phyloP scores from a whole-genome alignment of 2,329 filamentous ascomycete genomes.

The Atkinsonella hypoxylon region DNA sequence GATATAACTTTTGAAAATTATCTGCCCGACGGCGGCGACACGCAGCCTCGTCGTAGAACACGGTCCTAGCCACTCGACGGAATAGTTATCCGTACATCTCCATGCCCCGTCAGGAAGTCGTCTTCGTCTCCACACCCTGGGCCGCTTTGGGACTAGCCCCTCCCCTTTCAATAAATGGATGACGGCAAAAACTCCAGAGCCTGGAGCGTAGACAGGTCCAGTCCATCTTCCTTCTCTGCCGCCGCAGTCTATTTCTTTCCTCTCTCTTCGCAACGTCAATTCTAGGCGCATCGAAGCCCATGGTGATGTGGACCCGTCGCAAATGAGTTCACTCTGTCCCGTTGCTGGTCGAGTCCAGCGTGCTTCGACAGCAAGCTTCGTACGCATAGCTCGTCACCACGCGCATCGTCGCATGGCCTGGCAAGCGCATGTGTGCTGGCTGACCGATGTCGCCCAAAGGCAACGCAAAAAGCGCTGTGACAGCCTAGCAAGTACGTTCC shows the following conservation, averaged over 20 bases:
- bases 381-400: slow-evolving; percentile 38
- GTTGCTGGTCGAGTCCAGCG: slow-evolving; percentile 26
- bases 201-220: not conserved
- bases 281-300: slow-evolving; percentile 8
- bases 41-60: no score
- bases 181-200: not conserved
- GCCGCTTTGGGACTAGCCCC: no score
- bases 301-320: slow-evolving; percentile 15
- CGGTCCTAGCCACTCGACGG: no score
- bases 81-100: no score
- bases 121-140: no score
- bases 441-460: slow-evolving; percentile 23
- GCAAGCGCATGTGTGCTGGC: slow-evolving; percentile 31
- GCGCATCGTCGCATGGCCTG: slow-evolving; percentile 26
- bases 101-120: no score
- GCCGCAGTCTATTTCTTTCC: not conserved
- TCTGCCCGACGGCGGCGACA: no score
- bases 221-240: not conserved
- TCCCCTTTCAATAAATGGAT: not conserved
- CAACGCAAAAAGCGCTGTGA: slow-evolving; percentile 10
- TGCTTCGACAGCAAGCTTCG: slow-evolving; percentile 33
- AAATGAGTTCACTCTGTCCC: slow-evolving; percentile 19
- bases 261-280: not conserved
- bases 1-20: no score
- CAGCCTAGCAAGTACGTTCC: slow-evolving; percentile 30